Percentiles rank a stretch among this genome's conserved stretches.
These are phyloP conservation scores for Circinella umbellata DNA, from an alignment of 371 early-diverging fungal species.

Conservation along the genomic window DNA sequence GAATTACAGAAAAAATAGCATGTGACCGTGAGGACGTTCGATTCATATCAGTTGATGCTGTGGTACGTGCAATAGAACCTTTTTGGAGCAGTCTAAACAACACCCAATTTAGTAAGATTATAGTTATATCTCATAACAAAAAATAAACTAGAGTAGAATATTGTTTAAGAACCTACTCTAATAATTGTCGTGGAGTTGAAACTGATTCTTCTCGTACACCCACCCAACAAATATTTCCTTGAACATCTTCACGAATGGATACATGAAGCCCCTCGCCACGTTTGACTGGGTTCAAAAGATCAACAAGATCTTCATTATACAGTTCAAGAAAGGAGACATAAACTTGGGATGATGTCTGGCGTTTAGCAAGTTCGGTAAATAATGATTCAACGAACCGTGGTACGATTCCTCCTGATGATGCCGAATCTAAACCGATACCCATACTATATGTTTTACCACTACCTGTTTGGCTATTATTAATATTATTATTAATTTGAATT, in stretches of 20 bases:
- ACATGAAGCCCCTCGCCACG: constrained; percentile 18
- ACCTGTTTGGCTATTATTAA: constrained; percentile 44
- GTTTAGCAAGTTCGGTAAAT: constrained; percentile 49
- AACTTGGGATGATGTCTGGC: constrained; percentile 68
- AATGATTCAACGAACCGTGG: constrained; percentile 82
- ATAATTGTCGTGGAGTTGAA: constrained; percentile 71
- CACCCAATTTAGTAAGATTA: not conserved
- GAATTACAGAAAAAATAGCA: constrained; percentile 92
- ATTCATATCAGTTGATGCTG: constrained; percentile 98
- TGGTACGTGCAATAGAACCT: constrained; percentile 87
- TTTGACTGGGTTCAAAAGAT: constrained; percentile 69
- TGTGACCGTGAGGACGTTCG: constrained; percentile 94
- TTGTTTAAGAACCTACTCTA: constrained; percentile 50
- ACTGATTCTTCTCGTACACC: constrained; percentile 87
- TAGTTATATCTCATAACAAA: not conserved
- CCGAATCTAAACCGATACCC: constrained; percentile 53
- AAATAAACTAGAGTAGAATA: not conserved
- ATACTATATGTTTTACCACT: constrained; percentile 64
- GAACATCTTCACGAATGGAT: constrained; percentile 88
- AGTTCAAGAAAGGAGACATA: constrained; percentile 91
- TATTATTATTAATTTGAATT: not conserved
- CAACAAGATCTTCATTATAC: constrained; percentile 96
- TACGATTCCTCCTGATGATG: constrained; percentile 72
- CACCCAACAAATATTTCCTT: constrained; percentile 89
- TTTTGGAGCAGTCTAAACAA: constrained; percentile 58